Evolutionary conservation across 1,139 yeast species (phyloP), one percentile per base, ranked within the genome.

Genomic region (Arxiozyma telluris): DNA sequence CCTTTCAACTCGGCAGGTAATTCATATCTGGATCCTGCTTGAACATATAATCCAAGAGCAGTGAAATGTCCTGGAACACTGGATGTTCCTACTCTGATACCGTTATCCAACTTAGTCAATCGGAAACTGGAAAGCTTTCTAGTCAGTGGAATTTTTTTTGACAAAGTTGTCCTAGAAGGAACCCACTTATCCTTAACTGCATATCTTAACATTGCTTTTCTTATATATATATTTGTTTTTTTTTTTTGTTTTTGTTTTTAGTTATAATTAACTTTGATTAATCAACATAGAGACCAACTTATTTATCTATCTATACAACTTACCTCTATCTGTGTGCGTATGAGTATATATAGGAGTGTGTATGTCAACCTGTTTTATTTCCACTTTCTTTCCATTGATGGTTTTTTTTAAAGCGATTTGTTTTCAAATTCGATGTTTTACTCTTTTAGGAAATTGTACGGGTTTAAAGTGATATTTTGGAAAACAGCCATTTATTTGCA

Each of bases 11-110:
- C 66, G 11, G 74, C 75, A 20, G 22, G 38, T 2, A 68, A 63
- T 70, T 93, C 98, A 66, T 76, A 89, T 53, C 98, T 77, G 1
- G 96, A 84, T 1, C 98, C 98, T 2, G 96, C 96, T 65, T 87
- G 86, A 21, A 93, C 80, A 64, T 89, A 93, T 47, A 93, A 79
- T 2, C 98, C 98, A 55, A 91, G 72, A 0, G 97, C 96, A 53
- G 93, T 79, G 68, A 93, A 93, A 69, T 91, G 96, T 38, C 96
- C 93, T 0, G 96, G 95, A 0, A 87, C 79, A 47, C 89, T 83
- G 59, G 89, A 95, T 1, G 96, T 84, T 20, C 90, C 93, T 11
- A 93, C 84, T 58, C 86, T 76, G 47, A 91, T 73, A 2, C 98
- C 98, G 71, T 90, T 93, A 17, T 78, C 64, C 44, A 91, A 74